Base-by-base conservation (phyloP, 2,329 filamentous ascomycete genomes). In the Arthrobotrys entomopaga region DNA sequence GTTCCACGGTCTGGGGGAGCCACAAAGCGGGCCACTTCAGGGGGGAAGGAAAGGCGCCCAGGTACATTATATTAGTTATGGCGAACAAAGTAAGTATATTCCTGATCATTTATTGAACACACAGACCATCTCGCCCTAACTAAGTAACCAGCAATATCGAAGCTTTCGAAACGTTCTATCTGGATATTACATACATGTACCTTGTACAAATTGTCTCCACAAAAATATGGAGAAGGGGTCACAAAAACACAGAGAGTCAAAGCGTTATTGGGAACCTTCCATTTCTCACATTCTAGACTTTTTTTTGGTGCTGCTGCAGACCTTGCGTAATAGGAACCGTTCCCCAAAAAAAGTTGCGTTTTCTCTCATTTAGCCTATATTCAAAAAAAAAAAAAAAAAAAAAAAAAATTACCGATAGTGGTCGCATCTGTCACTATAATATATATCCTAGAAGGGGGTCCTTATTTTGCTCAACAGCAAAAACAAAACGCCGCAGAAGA, bases 361-460 rank as follows among this genome's bases (percentile, higher is more conserved):
- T 73, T 43, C 54, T 73, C 57, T 26, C 57, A 34, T 74, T 74
- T 74, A 74, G 70, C 70, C 70, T 74, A 53, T 52, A 42, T 15
- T 67, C 29, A 16, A 19, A 53, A n/a, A n/a, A n/a, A n/a, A n/a
- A n/a, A n/a, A n/a, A n/a, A n/a, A n/a, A n/a, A n/a, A n/a, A 58
- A 22, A 42, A 59, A 66, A 58, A n/a, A n/a, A n/a, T n/a, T n/a
- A n/a, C n/a, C 54, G 40, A 24, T 38, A 16, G 3, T 48, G 20
- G 56, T 34, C 10, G 34, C 56, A 48, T 3, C 8, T 59, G 1
- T 34, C 20, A 40, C 50, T 19, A 50, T 7, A 48, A 48, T 10
- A 40, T 13, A 46, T 19, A 19, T 19, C 42, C 1, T 13, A 19
- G 42, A 19, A 1, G 42, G 16, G 8, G n/a, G n/a, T n/a, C 42